Base-by-base conservation (phyloP, 768 basidiomycete genomes). In the Agaricus blazei region DNA sequence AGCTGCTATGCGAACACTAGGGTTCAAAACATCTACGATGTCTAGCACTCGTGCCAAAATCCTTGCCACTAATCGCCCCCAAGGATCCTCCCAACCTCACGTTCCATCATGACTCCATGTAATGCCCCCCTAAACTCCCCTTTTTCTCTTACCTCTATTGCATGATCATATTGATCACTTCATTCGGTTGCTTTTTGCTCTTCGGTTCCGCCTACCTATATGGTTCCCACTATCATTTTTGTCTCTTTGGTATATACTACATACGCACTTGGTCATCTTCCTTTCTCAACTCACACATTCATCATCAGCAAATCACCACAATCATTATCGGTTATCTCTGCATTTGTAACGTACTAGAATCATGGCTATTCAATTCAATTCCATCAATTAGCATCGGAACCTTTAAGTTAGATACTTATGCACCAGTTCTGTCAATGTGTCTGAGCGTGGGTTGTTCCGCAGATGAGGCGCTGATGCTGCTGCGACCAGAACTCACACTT, bases 11-110 rank as follows among this genome's bases (percentile, higher is more conserved):
- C 86, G 87, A 40, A 85, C 90, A 64, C 79, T 97, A 55, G 94
- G 94, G 27, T 96, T 97, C 80, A 93, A 85, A 78, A 91, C 89
- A 24, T 83, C 88, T 15, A 83, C 88, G 14, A 77, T 83, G 59
- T 86, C 80, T 61, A 84, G 79, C 37, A 70, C 76, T 47, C 66
- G 77, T 48, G 73, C 77, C 37, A 84, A 83, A 72, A 72, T 84
- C 56, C 78, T 80, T 56, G 68, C 83, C 28, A 66, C 77, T 1
- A 37, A 36, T 36, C 54, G 48, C 42, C 48, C 47, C 9, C 54
- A 56, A 12, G 37, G 47, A 27, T 36, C 48, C 37, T 15, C 48
- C 9, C 40, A 34, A 27, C 19, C 48, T 40, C 68, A 68, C 40
- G 64, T 68, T 59, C 58, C 64, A 60, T 72, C 68, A 72, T 77